Evolutionary conservation across 805 yeast genomes (phyloP).

Genomic region (Hanseniaspora lachancei): DNA sequence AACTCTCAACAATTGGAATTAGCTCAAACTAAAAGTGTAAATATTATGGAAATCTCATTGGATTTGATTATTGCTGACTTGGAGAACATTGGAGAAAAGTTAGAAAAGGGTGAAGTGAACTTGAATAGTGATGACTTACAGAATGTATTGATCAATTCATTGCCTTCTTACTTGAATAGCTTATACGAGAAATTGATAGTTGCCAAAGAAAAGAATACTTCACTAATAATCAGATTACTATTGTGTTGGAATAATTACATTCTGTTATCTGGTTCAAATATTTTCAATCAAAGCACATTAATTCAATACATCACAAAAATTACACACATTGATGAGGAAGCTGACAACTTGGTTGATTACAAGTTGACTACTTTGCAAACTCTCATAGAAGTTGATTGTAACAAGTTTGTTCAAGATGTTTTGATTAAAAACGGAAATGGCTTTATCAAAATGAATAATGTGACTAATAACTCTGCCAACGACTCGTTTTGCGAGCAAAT

Average conservation of each 20-base stretch:
- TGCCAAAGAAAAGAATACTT: background rate
- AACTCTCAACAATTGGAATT: background rate
- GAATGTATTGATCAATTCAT: constrained; percentile 4
- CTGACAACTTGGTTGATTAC: constrained; percentile 17
- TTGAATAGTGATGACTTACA: constrained; percentile 10
- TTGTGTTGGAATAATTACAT: constrained; percentile 59
- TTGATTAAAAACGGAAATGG: constrained; percentile 16
- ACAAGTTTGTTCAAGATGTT: background rate
- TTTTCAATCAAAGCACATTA: background rate
- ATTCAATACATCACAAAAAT: background rate
- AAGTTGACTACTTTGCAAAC: constrained; percentile 2
- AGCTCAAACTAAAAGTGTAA: constrained; percentile 31
- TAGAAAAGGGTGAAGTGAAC: constrained; percentile 16
- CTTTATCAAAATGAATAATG: constrained; percentile 15
- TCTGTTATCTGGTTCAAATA: constrained; percentile 33
- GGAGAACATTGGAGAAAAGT: constrained; percentile 37
- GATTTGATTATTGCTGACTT: constrained; percentile 67
- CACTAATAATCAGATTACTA: constrained; percentile 22
- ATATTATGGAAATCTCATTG: constrained; percentile 54
- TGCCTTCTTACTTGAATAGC: constrained; percentile 16
- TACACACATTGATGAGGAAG: background rate
- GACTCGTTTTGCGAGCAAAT: constrained; percentile 11
- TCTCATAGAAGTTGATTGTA: background rate
- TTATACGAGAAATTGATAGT: constrained; percentile 15
- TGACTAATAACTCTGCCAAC: constrained; percentile 12